Base-by-base conservation (phyloP, 2,329 filamentous ascomycete species). In the Pseudopyrenochaeta lycopersici region DNA sequence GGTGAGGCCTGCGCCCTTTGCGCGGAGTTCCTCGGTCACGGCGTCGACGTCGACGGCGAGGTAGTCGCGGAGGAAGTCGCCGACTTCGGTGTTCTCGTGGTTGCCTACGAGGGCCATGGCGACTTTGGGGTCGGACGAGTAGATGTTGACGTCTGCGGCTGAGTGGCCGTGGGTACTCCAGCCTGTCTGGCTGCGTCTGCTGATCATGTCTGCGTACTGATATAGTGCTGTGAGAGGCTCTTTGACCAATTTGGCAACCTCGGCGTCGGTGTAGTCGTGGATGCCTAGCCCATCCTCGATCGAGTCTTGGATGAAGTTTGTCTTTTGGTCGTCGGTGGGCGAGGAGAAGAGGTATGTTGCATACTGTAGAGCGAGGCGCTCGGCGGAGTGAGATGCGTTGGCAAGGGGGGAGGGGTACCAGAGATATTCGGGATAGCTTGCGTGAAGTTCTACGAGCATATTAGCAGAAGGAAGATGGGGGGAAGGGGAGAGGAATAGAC, bases 71-170 rank as follows among this genome's bases (percentile, higher is more conserved):
- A 99, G 77, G 74, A 97, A 99, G 39, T 84, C 80, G 30, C 95
- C 95, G 1, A 99, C 84, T 21, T 98, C 92, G 0, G 89, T 98
- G 73, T 99, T 99, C 80, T 99, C 95, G 49, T 96, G 88, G 74
- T 98, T 98, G 7, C 94, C 94, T 2, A 85, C 80, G 6, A 97
- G 81, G 12, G 83, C 81, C 38, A 85, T 82, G 0, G 88, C 85
- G 27, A 80, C 78, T 32, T 85, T 82, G 0, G 85, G 82, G 3
- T 90, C 88, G 0, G 90, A 93, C 46, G 90, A 89, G 78, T 98
- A 99, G 63, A 99, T 91, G 76, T 99, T 99, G 43, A 99, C 95
- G 72, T 99, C 95, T 7, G 95, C 92, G 46, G 89, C 95, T 71
- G 70, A 69, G 78, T 99, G 95, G 23, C 95, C 95, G 74, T 97